Evolutionary conservation across 495 filamentous ascomycete genomes (phyloP).

Genomic region (Neurospora tetrasperma): DNA sequence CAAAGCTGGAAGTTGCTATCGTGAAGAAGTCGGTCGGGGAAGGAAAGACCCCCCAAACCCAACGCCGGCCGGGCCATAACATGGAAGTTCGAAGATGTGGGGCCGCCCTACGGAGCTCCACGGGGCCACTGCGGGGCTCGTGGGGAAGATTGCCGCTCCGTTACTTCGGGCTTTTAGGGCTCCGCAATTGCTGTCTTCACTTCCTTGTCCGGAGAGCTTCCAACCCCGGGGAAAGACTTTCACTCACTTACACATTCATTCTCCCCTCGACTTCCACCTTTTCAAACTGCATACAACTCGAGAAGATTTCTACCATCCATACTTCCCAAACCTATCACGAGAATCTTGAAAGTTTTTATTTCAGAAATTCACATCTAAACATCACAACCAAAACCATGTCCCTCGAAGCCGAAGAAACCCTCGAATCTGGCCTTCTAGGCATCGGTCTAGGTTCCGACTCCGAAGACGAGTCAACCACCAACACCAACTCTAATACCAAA

Average conservation of each 20-base stretch:
- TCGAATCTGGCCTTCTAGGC: constrained; percentile 23
- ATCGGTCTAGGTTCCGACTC: constrained; percentile 31
- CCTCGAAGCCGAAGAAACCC: constrained; percentile 17
- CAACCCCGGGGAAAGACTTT: not conserved
- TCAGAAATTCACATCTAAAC: too few relatives aligned
- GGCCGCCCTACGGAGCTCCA: not conserved
- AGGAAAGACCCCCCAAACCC: not conserved
- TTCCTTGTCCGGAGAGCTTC: not conserved
- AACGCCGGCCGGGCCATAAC: not conserved
- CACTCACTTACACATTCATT: not conserved
- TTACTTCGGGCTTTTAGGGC: not conserved
- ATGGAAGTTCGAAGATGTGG: not conserved
- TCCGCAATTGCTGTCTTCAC: not conserved
- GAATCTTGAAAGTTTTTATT: not conserved
- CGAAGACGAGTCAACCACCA: constrained; percentile 7
- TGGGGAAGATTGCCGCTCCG: not conserved
- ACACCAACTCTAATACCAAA: constrained; percentile 2
- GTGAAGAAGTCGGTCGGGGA: not conserved
- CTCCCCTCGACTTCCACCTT: too few relatives aligned
- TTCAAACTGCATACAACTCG: too few relatives aligned
- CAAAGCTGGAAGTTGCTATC: not conserved
- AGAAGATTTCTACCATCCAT: not conserved
- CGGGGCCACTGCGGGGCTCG: not conserved
- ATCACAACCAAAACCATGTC: not conserved
- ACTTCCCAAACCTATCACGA: not conserved